Evolutionary conservation across 306 rosid species (phyloP).

Genomic region (Senna tora): DNA sequence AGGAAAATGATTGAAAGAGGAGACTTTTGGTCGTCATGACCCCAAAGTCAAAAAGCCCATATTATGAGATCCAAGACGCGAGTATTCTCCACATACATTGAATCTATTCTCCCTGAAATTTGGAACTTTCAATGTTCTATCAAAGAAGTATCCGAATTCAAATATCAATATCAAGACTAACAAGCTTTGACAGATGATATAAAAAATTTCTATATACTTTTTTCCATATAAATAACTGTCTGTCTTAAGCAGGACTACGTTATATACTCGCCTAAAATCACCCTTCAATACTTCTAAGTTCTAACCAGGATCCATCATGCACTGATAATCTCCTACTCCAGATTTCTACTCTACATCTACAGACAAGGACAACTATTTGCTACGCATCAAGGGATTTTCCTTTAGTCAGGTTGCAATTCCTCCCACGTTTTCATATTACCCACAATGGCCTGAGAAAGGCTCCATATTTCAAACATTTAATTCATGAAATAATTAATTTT

Average conservation of each 20-base stretch:
- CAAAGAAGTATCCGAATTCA: too few relatives aligned
- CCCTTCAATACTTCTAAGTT: conserved; percentile 41
- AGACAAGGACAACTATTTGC: conserved; percentile 32
- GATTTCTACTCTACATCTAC: conserved; percentile 36
- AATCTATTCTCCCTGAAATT: too few relatives aligned
- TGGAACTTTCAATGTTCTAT: too few relatives aligned
- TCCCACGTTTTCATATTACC: conserved; percentile 23
- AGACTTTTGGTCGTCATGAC: too few relatives aligned
- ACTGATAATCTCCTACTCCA: conserved; percentile 41
- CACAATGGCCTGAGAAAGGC: conserved; percentile 28
- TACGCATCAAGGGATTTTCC: conserved; percentile 41
- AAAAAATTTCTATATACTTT: neutral
- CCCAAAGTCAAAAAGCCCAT: too few relatives aligned
- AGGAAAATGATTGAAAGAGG: too few relatives aligned
- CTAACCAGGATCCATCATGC: conserved; percentile 38
- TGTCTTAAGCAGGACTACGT: conserved; percentile 33
- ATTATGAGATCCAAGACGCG: too few relatives aligned
- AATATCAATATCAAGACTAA: too few relatives aligned
- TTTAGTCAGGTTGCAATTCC: conserved; percentile 39
- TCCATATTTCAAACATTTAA: conserved; percentile 17
- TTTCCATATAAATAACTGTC: conserved; percentile 26
- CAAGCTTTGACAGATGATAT: neutral
- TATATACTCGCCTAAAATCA: conserved; percentile 36
- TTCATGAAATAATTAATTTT: conserved; percentile 28
- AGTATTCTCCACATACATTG: too few relatives aligned